These are phyloP conservation scores for Pyrenochaeta sp. DNA, from an alignment of 2,329 filamentous ascomycete genomes.

Conservation along the genomic window DNA sequence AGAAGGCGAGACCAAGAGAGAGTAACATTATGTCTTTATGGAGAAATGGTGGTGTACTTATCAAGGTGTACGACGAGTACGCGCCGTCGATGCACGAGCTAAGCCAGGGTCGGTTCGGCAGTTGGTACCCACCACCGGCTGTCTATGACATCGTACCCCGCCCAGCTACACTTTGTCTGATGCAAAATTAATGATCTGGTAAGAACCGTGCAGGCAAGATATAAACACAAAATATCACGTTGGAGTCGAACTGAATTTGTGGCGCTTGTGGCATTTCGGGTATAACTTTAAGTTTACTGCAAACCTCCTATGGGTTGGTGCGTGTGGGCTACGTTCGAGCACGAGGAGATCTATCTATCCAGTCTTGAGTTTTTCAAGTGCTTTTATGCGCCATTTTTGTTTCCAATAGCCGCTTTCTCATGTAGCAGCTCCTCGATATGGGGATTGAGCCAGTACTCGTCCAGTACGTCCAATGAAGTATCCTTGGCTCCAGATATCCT, in stretches of 20 bases:
- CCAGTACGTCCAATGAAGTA: constrained; percentile 64
- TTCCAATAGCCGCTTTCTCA: constrained; percentile 19
- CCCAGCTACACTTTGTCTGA: not conserved
- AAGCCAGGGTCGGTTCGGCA: not conserved
- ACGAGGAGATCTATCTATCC: not conserved
- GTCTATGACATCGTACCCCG: not conserved
- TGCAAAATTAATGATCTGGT: not conserved
- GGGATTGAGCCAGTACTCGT: constrained; percentile 58
- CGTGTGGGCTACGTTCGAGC: too few species aligned
- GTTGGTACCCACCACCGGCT: not conserved
- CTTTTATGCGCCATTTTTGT: too few species aligned
- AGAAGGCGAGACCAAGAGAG: not conserved
- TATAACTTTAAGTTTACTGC: too few species aligned
- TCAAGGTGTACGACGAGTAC: not conserved
- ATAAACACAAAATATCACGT: not conserved
- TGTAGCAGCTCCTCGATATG: constrained; percentile 44
- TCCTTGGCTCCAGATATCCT: constrained; percentile 70
- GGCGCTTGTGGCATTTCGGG: not conserved
- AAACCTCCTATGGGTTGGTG: too few species aligned
- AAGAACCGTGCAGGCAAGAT: not conserved
- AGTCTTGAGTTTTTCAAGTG: not conserved
- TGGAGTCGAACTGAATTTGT: not conserved
- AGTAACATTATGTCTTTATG: not conserved
- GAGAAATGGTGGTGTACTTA: not conserved
- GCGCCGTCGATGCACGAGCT: not conserved